Conservation (phyloP, 805 yeast genomes). For the Metschnikowia picachoensis region DNA sequence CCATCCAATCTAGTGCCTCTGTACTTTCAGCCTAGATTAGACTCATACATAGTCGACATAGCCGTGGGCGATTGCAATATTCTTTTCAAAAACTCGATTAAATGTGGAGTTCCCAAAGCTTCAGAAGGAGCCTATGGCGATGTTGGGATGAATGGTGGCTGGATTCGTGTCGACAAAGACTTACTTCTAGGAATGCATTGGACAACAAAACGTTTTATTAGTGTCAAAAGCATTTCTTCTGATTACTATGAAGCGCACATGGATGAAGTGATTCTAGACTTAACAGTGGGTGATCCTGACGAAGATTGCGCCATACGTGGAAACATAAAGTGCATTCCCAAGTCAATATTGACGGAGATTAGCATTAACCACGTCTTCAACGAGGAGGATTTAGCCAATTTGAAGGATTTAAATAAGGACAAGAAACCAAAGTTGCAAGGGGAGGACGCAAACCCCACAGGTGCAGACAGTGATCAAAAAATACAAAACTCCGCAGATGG, state of each 20-base stretch:
- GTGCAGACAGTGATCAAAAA: not conserved
- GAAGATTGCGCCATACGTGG: conserved; percentile 35
- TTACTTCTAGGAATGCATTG: conserved; percentile 42
- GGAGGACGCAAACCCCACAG: conserved; percentile 1
- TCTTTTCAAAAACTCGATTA: conserved; percentile 6
- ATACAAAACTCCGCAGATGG: too few relatives aligned
- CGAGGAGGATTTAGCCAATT: conserved; percentile 20
- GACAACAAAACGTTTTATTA: conserved; percentile 39
- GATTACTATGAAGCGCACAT: conserved; percentile 18
- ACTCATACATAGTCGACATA: conserved; percentile 39
- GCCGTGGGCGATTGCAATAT: conserved; percentile 32
- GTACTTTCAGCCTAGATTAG: conserved; percentile 41
- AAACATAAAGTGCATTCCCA: conserved; percentile 30
- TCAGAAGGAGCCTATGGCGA: conserved; percentile 14
- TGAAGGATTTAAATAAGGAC: conserved; percentile 9
- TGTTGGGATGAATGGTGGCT: conserved; percentile 23
- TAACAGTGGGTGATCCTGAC: conserved; percentile 35
- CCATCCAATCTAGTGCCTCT: conserved; percentile 26
- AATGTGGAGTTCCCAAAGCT: conserved; percentile 14
- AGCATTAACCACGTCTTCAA: conserved; percentile 24
- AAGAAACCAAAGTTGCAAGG: conserved; percentile 2
- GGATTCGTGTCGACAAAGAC: conserved; percentile 47
- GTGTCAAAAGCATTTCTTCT: conserved; percentile 25
- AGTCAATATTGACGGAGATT: conserved; percentile 27
- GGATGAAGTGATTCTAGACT: conserved; percentile 35